These are phyloP conservation scores for Tulasnella calospora DNA, from an alignment of 768 basidiomycete genomes.

Conservation along the genomic window DNA sequence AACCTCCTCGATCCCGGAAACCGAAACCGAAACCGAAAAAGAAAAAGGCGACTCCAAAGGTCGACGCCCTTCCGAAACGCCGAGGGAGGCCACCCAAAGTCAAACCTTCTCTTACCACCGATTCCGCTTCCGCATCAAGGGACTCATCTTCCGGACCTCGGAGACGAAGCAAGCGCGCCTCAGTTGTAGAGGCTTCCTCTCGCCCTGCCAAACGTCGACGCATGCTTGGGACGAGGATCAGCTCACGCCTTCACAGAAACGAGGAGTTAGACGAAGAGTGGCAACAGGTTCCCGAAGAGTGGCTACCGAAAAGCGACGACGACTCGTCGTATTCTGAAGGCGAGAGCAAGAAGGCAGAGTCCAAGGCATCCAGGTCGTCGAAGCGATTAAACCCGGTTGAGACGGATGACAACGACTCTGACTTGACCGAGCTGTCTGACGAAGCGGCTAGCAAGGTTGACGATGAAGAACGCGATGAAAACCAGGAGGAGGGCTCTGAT, in stretches of 20 bases:
- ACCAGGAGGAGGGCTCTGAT: not conserved
- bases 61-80: slow-evolving; percentile 9
- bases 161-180: slow-evolving; percentile 20
- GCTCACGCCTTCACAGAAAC: slow-evolving; percentile 13
- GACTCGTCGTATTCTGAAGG: slow-evolving; percentile 12
- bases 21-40: slow-evolving; percentile 22
- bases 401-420: slow-evolving; percentile 25
- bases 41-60: slow-evolving; percentile 12
- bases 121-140: slow-evolving; percentile 1
- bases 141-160: slow-evolving; percentile 9
- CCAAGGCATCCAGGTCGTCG: not conserved
- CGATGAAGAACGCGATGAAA: slow-evolving; percentile 8
- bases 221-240: slow-evolving; percentile 20
- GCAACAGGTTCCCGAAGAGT: slow-evolving; percentile 27
- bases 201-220: slow-evolving; percentile 15
- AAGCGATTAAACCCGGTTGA: not conserved
- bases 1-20: slow-evolving; percentile 19
- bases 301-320: slow-evolving; percentile 18
- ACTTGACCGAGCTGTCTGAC: slow-evolving; percentile 27
- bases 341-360: slow-evolving; percentile 13
- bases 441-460: slow-evolving; percentile 8
- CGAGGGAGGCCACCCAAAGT: slow-evolving; percentile 14
- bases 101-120: not conserved
- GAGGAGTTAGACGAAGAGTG: slow-evolving; percentile 25
- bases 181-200: not conserved